Evolutionary conservation across 2,329 filamentous ascomycete genomes (phyloP), one percentile per base, ranked within the genome.

Genomic region (Cladosporium sp.): DNA sequence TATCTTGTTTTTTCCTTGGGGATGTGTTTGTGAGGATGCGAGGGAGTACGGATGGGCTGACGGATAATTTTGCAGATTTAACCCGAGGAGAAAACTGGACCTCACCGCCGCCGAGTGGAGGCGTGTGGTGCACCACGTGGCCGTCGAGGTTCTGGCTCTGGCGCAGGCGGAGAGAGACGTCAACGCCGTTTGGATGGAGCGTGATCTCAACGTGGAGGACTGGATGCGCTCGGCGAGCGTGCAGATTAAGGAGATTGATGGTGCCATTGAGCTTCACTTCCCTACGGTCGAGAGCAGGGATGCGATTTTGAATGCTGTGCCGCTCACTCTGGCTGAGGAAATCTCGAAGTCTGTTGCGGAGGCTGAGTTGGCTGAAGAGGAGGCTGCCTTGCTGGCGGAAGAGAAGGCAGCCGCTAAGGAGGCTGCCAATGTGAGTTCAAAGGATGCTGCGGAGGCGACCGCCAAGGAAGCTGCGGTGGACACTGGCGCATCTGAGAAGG

Each of bases 141-240:
- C 79, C 9, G 74, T 83, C 4, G 81, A 85, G 60, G 65, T 80
- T 4, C 74, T 76, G 53, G 66, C 78, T 3, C 64, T 81, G 62
- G 68, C 69, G 53, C 62, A 70, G 56, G 67, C 71, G 47, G 73
- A 70, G 40, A 71, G 67, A 18, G 54, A 58, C 27, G 45, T 60
- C 12, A 56, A 61, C 12, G 58, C 64, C 39, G 57, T 70, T n/a
- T 70, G 66, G 54, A 58, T 68, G 15, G 57, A 69, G 32, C 39
- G 44, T 13, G 36, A 38, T 9, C 40, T 43, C 13, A 37, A 48
- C 11, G 12, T 20, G n/a, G 37, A 51, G 47, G 52, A 43, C n/a
- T 60, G 55, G 50, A 36, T 32, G 42, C 47, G 54, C 12, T 56
- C 52, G 15, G 22, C 36, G 38, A 12, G 24, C 27, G 49, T 51